Evolutionary conservation across 129 eudicot genomes (phyloP).

Genomic region (Escallonia herrerae): DNA sequence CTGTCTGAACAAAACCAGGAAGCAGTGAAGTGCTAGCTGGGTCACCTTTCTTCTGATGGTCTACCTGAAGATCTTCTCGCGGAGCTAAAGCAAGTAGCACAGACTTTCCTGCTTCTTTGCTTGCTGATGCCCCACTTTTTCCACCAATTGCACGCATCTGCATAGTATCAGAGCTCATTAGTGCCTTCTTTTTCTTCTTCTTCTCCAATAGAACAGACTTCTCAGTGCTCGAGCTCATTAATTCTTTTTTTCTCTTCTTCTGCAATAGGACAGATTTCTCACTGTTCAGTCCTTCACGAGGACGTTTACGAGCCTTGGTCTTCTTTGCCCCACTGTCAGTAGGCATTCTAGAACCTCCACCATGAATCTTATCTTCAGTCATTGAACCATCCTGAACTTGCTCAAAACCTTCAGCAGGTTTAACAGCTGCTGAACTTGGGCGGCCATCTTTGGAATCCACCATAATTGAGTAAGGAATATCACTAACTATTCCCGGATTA

Average conservation of each 20-base stretch:
- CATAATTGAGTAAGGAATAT: background rate
- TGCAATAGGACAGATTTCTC: slow-evolving; percentile 26
- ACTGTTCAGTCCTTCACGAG: slow-evolving; percentile 35
- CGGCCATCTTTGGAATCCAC: slow-evolving; percentile 6
- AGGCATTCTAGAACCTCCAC: slow-evolving; percentile 6
- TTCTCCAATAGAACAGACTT: no score
- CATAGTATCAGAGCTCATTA: slow-evolving; percentile 12
- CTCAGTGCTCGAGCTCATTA: background rate
- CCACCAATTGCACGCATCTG: background rate
- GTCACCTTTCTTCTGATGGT: background rate
- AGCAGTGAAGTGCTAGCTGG: background rate
- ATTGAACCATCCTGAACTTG: slow-evolving; percentile 4
- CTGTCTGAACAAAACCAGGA: background rate
- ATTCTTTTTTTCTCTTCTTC: slow-evolving; percentile 49
- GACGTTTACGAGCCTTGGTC: slow-evolving; percentile 55
- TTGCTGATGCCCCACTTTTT: background rate
- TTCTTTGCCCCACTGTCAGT: slow-evolving; percentile 32
- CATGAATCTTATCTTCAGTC: slow-evolving; percentile 8
- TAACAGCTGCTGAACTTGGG: slow-evolving; percentile 9
- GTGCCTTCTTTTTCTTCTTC: no score
- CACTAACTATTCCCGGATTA: slow-evolving; percentile 15
- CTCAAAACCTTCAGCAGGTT: slow-evolving; percentile 9
- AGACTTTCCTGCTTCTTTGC: background rate
- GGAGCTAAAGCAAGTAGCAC: background rate
- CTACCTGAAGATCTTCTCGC: background rate